Base-by-base conservation (phyloP, 2,329 filamentous ascomycete species). In the Fusarium camptoceras region DNA sequence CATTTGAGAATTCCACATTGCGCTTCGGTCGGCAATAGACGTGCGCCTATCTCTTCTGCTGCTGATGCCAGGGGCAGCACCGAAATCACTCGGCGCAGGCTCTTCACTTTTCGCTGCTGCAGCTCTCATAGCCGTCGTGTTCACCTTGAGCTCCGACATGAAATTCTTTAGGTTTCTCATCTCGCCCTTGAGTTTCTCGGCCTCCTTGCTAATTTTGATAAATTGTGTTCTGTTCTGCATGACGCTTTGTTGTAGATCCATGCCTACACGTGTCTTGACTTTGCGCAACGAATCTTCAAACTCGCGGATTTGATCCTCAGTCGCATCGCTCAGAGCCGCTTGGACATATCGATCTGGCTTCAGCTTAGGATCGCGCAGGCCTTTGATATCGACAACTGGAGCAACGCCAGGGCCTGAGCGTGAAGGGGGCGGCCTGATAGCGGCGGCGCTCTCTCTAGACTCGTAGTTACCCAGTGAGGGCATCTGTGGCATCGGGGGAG, bases 151-250 rank as follows among this genome's bases (percentile, higher is more conserved):
- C 71, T 99, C 96, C 4, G 94, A 91, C 91, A 99, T 98, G 55
- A 98, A 86, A 70, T 93, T 93, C 46, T 93, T 89, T 31, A 99
- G 87, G 9, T 93, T 93, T 55, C 93, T 89, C 96, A 99, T 98
- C 80, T 99, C 96, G 58, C 89, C 89, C 82, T 98, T 98, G 61
- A 99, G 88, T 83, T 97, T 98, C 81, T 99, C 96, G 3, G 97
- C 96, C 82, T 99, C 96, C 81, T 98, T 98, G 78, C 94, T 98
- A 80, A 99, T 98, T 81, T 97, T 97, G 85, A 99, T 98, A 78
- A 99, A 99, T 76, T 98, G 96, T 0, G 94, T 97, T 50, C 96
- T 90, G 80, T 99, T 99, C 80, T 98, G 94, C 81, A 97, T 95
- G 53, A 99, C 92, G 81, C 94, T 98, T 77, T 97, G 93, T 80